phyloP scores from a whole-genome alignment of 78 protist genomes.

The Bodo saltans region DNA sequence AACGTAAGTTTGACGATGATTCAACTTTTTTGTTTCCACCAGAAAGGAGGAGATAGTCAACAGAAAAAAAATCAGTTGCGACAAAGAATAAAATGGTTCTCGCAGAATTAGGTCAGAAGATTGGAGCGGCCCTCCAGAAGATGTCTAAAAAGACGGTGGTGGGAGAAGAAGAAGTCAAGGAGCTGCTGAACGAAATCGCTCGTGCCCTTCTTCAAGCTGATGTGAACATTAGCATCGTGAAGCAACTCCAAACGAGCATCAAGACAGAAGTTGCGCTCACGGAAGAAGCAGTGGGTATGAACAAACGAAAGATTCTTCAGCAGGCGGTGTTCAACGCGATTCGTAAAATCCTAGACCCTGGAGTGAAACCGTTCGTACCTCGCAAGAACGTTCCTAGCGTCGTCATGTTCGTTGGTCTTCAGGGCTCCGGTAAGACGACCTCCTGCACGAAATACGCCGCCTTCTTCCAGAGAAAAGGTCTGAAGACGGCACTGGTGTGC shows the following conservation, averaged over 20 bases:
- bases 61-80: background rate
- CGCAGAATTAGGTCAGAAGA: slow-evolving; percentile 74
- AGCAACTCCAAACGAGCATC: slow-evolving; percentile 19
- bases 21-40: no score
- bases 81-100: slow-evolving; percentile 72
- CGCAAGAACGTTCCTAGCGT: slow-evolving; percentile 81
- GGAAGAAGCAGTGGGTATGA: slow-evolving; percentile 74
- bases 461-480: slow-evolving; percentile 86
- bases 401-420: slow-evolving; percentile 98
- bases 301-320: slow-evolving; percentile 68
- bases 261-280: slow-evolving; percentile 34
- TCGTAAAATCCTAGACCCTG: slow-evolving; percentile 83
- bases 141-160: slow-evolving; percentile 58
- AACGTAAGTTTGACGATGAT: no score
- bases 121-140: slow-evolving; percentile 68
- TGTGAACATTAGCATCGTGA: slow-evolving; percentile 70
- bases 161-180: slow-evolving; percentile 66
- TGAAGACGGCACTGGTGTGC: slow-evolving; percentile 86
- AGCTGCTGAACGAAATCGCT: slow-evolving; percentile 70
- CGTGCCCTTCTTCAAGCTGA: slow-evolving; percentile 81
- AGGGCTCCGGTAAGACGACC: slow-evolving; percentile 92
- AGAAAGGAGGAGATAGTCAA: background rate
- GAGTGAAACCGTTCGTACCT: slow-evolving; percentile 74
- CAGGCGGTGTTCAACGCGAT: slow-evolving; percentile 77
- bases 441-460: slow-evolving; percentile 85